These are phyloP conservation scores for Phytophthora cryptogea DNA, from an alignment of 352 stramenopile species.

Conservation along the genomic window DNA sequence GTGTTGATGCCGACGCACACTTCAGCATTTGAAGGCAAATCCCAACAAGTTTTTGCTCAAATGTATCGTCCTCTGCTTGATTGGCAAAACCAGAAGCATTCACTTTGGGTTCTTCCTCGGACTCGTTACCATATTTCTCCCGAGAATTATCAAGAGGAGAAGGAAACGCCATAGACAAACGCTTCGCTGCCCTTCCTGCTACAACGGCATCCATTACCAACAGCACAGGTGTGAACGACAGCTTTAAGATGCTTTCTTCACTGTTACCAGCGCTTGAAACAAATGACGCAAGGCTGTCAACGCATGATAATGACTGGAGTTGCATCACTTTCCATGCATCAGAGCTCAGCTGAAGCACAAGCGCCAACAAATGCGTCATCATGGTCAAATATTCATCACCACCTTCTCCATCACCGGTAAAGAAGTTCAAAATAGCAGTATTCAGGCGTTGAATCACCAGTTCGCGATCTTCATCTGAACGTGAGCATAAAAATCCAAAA, in stretches of 20 bases:
- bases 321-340: constrained; percentile 43
- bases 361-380: constrained; percentile 67
- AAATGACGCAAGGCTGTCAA: constrained; percentile 53
- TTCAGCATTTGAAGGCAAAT: constrained; percentile 45
- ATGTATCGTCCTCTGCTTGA: constrained; percentile 13
- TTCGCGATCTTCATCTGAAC: constrained; percentile 60
- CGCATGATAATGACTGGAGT: constrained; percentile 47
- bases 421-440: constrained; percentile 47
- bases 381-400: constrained; percentile 53
- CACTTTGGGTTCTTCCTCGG: constrained; percentile 14
- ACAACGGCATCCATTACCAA: constrained; percentile 71
- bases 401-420: constrained; percentile 30
- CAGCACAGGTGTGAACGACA: constrained; percentile 61
- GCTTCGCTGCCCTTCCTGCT: constrained; percentile 27
- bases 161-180: constrained; percentile 8
- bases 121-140: constrained; percentile 16
- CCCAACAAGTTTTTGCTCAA: constrained; percentile 44
- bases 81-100: constrained; percentile 1
- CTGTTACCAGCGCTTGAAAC: constrained; percentile 23
- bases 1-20: constrained; percentile 12
- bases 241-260: constrained; percentile 20
- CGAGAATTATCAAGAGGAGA: constrained; percentile 17
- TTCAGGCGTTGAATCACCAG: constrained; percentile 61
- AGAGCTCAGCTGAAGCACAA: constrained; percentile 68
- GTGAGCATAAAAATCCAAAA: constrained; percentile 59